Evolutionary conservation across 2,329 filamentous ascomycete species (phyloP), one percentile per base, ranked within the genome.

Genomic region (Botrytis sinoallii): DNA sequence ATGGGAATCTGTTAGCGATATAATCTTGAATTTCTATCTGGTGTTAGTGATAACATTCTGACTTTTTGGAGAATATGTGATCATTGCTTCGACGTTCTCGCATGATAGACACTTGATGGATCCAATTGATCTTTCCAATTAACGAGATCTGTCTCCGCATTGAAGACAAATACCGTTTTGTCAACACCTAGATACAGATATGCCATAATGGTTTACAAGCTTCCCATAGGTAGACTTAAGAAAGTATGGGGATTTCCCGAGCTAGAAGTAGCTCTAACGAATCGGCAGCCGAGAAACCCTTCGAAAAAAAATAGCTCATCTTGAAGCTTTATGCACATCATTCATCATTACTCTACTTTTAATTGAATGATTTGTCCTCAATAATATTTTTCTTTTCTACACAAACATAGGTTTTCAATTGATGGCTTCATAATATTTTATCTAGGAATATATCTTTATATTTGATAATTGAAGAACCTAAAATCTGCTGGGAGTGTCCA

Each of bases 331-430:
- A 64, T 64, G 61, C 61, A 46, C 40, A 65, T 65, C 40, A 14
- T 65, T 65, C 61, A 65, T 32, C n/a, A 65, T 44, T 29, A 18
- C 38, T 67, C 44, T 70, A 63, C 14, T 48, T 57, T n/a, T 38
- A 67, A 44, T 67, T 72, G 70, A 72, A 66, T 46, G 46, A 64
- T 67, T 71, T 70, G 68, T 60, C 55, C 68, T 70, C 52, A 70
- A 70, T 72, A 22, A 70, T 67, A 6, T 40, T 32, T 55, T 65
- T 22, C 5, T 20, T 7, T 22, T 52, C 25, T 42, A 70, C 29
- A 60, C 35, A 57, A 57, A 57, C n/a, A 29, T 57, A 57, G 14
- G n/a, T 57, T 10, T n/a, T 22, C 25, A 25, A 63, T 71, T 52
- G 8, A 68, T 55, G 35, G 46, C 29, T 42, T 57, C 8, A 57